Conservation (phyloP, 2,329 filamentous ascomycete genomes). For the Didymella segeticola region DNA sequence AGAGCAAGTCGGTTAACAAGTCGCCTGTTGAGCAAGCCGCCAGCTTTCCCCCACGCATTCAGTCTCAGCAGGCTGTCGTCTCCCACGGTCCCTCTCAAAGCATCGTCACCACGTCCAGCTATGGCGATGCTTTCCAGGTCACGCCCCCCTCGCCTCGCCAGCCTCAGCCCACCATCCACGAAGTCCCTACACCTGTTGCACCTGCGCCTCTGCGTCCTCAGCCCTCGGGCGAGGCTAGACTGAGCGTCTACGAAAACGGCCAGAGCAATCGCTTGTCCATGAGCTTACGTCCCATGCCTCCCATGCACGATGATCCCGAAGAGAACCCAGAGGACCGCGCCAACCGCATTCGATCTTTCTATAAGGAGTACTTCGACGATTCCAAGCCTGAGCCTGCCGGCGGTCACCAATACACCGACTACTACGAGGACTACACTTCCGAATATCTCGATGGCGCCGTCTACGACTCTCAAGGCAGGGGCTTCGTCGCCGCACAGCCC, state of each 20-base stretch:
- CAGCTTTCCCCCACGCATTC: conserved; percentile 35
- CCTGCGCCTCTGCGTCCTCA: conserved; percentile 40
- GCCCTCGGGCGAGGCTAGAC: conserved; percentile 23
- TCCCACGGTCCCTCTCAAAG: conserved; percentile 44
- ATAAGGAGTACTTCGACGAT: conserved; percentile 99
- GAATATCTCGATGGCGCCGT: conserved; percentile 69
- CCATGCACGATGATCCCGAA: conserved; percentile 71
- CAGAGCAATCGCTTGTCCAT: conserved; percentile 61
- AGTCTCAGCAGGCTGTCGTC: conserved; percentile 47
- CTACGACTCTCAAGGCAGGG: conserved; percentile 64
- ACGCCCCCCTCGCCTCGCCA: conserved; percentile 51
- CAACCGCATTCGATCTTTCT: conserved; percentile 97
- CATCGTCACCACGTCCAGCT: conserved; percentile 60
- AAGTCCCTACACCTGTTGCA: conserved; percentile 31
- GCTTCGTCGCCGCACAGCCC: conserved; percentile 64
- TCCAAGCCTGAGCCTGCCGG: conserved; percentile 59
- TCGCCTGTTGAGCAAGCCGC: conserved; percentile 31
- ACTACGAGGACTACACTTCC: conserved; percentile 78
- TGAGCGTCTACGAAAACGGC: conserved; percentile 41
- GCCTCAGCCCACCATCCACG: conserved; percentile 23
- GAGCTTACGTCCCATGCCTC: conserved; percentile 82
- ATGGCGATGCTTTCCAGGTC: conserved; percentile 62
- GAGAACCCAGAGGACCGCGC: conserved; percentile 94
- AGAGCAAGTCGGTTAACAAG: conserved; percentile 33
- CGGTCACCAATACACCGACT: conserved; percentile 54